A percentile compares a stretch with the other conserved stretches of the same genome.
Conservation (phyloP, 2,329 filamentous ascomycete species). For the Trichoderma sp. region DNA sequence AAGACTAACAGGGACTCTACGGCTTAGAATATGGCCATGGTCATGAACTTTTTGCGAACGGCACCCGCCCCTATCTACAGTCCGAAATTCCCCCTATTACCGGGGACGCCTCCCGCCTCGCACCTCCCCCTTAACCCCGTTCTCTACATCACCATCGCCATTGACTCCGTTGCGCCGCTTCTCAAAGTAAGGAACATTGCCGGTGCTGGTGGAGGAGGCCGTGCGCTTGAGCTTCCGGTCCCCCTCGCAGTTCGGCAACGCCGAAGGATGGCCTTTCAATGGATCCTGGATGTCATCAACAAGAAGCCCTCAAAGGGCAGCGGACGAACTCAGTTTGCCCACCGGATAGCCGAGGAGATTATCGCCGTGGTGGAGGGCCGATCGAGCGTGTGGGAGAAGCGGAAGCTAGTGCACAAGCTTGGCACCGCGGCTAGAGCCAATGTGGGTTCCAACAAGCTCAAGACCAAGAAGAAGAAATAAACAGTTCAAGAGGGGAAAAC, state of each 20-base stretch:
- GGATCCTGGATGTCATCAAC: conserved; percentile 84
- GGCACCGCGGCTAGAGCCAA: conserved; percentile 80
- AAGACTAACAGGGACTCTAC: conserved; percentile 25
- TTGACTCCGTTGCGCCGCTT: conserved; percentile 91
- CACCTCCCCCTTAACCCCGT: conserved; percentile 88
- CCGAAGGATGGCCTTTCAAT: conserved; percentile 75
- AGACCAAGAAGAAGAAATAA: conserved; percentile 41
- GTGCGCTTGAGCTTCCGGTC: conserved; percentile 76
- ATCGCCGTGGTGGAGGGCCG: conserved; percentile 84
- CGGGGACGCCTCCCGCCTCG: conserved; percentile 72
- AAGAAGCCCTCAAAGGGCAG: conserved; percentile 75
- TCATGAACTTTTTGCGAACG: conserved; percentile 83
- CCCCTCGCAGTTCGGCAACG: conserved; percentile 76
- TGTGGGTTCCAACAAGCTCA: conserved; percentile 46
- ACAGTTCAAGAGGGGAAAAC: not conserved
- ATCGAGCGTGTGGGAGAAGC: conserved; percentile 81
- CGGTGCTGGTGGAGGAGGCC: conserved; percentile 83
- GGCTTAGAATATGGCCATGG: conserved; percentile 75
- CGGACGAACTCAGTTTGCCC: conserved; percentile 71
- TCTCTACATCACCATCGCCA: conserved; percentile 82
- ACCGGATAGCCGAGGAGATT: conserved; percentile 81
- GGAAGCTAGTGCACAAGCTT: conserved; percentile 75
- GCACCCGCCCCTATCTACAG: conserved; percentile 76
- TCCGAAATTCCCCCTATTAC: conserved; percentile 69
- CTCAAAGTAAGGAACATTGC: conserved; percentile 75